Evolutionary conservation across 2,329 filamentous ascomycete species (phyloP), one percentile per base, ranked within the genome.

Genomic region (Fusarium graminum): DNA sequence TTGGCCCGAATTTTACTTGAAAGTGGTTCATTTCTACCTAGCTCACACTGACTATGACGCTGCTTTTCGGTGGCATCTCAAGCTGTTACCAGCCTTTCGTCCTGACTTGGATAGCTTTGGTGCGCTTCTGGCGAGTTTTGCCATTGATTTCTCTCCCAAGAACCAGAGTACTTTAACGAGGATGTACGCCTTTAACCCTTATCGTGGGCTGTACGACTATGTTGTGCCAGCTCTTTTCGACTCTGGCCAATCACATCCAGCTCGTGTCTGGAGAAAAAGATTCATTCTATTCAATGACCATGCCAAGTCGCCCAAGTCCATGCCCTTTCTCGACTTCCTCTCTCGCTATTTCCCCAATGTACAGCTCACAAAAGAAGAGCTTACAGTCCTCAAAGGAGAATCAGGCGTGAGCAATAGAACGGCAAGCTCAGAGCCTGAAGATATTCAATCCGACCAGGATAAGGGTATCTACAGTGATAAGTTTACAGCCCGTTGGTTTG

Each of bases 401-500:
- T 17, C 28, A 14, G n/a, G 17, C 8, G 7, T 39, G 4, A 26
- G 43, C n/a, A 9, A 30, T 30, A 29, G 50, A 16, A 8, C n/a
- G 19, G 25, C 40, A n/a, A 19, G 41, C 8, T 25, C 32, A 14
- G 29, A 10, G 11, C 17, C 26, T 7, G 36, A 29, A 19, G 52
- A 46, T 17, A 26, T 30, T 10, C 13, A 30, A 22, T n/a, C 39
- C 13, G 40, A 46, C 6, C 32, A 56, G 29, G 14, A 56, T 22
- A 67, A 61, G 55, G 66, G 72, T 19, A 69, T 67, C 17, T 74
- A 72, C 34, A 74, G 71, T 40, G 76, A 78, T 46, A 70, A 88
- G 64, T 90, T 96, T 29, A 90, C 91, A 17, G 91, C 93, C n/a
- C 86, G 89, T 65, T 88, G 93, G 80, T 94, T 97, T 74, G 93